Evolutionary conservation across 2,329 filamentous ascomycete genomes (phyloP).

Genomic region (Colletotrichum aenigma): DNA sequence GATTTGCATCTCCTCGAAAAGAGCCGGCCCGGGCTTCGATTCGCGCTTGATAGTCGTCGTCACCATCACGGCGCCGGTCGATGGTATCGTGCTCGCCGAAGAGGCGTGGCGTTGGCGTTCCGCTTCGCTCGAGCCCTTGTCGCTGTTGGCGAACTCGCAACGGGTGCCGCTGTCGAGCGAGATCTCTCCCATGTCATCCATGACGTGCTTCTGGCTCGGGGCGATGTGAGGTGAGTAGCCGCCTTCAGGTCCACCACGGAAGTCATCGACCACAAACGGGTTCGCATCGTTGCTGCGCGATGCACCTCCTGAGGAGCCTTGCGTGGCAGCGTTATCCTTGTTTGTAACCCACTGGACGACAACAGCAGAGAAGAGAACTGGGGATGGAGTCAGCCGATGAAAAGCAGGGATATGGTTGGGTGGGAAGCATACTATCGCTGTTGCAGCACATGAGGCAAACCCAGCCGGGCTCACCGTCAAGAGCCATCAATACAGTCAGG

Average conservation of each 20-base stretch:
- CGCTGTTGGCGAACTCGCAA: neutral
- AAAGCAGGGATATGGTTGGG: neutral
- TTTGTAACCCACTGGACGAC: constrained; percentile 67
- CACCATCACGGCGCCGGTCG: constrained; percentile 31
- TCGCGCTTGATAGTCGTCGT: constrained; percentile 43
- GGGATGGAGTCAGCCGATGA: neutral
- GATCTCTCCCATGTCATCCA: constrained; percentile 27
- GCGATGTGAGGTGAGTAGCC: constrained; percentile 14
- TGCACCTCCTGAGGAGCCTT: neutral
- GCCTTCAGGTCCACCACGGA: neutral
- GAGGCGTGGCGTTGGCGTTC: neutral
- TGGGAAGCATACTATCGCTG: constrained; percentile 54
- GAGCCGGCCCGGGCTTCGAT: constrained; percentile 25
- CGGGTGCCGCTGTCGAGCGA: constrained; percentile 9
- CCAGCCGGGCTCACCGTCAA: constrained; percentile 68
- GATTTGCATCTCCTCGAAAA: neutral
- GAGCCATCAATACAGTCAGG: constrained; percentile 59
- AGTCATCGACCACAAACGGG: neutral
- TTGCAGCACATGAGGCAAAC: constrained; percentile 71
- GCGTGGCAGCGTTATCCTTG: constrained; percentile 41
- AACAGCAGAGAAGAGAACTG: constrained; percentile 64
- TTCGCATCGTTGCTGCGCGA: neutral
- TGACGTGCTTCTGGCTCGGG: constrained; percentile 26
- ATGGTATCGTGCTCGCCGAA: neutral
- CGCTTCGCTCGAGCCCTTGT: neutral